Evolutionary conservation across 2,329 filamentous ascomycete species (phyloP), one percentile per base, ranked within the genome.

Genomic region (Coleophoma cylindrospora): DNA sequence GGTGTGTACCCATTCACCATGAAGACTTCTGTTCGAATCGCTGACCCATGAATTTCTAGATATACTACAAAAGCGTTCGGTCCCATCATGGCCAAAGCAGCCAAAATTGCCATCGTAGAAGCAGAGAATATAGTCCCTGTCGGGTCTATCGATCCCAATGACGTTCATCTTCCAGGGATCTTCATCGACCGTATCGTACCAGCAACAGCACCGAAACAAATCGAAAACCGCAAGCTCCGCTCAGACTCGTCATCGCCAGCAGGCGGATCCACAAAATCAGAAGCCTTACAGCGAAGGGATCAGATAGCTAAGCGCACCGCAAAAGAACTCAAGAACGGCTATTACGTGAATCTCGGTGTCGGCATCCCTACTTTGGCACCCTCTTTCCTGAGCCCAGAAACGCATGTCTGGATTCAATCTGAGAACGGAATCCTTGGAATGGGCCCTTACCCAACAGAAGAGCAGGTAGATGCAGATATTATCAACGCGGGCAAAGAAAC

Each of bases 401-500:
- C 82, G 14, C 81, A 86, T 53, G 89, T 95, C 32, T 90, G 89
- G 81, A 79, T 95, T 40, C 89, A 95, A 66, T 89, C 85, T 0
- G 89, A 95, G 71, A 95, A 95, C 67, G 89, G 89, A 11, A 86
- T 95, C 50, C 68, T 95, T 1, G 89, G 89, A 40, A 90, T 95
- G 69, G 89, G 89, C 0, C 80, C 87, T 1, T 92, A 94, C 67
- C 89, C 89, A 0, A 83, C 81, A 1, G 79, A 83, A 54, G 83
- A 82, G 1, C 74, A 87, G 54, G 80, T 89, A 45, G 89, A 94
- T 64, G 72, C 86, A 11, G 88, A 92, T 59, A 81, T 91, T 55
- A 86, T 94, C 71, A 95, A 94, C 60, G 89, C 89, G 0, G 89
- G 89, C 50, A 95, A 95, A 65, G 89, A 95, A 66, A 95, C 89